Evolutionary conservation across 2,329 filamentous ascomycete species (phyloP).

Genomic region (Colletotrichum siamense): DNA sequence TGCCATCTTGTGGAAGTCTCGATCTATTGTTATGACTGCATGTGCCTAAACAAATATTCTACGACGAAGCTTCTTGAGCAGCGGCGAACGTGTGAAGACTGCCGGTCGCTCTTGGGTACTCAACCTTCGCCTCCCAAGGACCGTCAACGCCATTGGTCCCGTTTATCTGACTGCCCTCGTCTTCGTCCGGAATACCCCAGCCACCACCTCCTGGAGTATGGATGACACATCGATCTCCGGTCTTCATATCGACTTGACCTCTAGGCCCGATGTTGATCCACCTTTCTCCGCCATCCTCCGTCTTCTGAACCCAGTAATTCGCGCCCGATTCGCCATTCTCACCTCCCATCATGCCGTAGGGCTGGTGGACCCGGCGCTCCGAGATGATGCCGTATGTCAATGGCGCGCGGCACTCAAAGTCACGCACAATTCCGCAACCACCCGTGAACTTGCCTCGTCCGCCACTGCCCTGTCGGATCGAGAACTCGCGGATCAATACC

Average conservation of each 20-base stretch:
- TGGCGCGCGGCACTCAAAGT: slow-evolving; percentile 75
- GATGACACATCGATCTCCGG: slow-evolving; percentile 66
- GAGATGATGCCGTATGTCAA: slow-evolving; percentile 74
- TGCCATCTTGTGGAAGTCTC: not conserved
- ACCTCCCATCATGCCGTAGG: slow-evolving; percentile 75
- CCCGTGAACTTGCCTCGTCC: slow-evolving; percentile 67
- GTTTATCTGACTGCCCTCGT: not conserved
- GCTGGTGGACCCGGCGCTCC: slow-evolving; percentile 72
- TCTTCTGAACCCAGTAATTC: slow-evolving; percentile 67
- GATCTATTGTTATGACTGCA: fast-evolving
- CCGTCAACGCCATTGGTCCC: not conserved
- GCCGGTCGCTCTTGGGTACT: not conserved
- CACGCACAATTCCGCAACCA: slow-evolving; percentile 71
- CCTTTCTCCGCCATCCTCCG: slow-evolving; percentile 24
- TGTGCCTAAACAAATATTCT: not conserved
- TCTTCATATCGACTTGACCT: slow-evolving; percentile 62
- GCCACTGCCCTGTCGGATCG: slow-evolving; percentile 65
- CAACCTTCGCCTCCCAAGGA: not conserved
- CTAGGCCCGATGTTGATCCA: slow-evolving; percentile 63
- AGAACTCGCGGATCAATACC: slow-evolving; percentile 73
- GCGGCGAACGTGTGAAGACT: not conserved
- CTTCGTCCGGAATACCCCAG: slow-evolving; percentile 46
- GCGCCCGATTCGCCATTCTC: slow-evolving; percentile 70
- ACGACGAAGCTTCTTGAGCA: not conserved
- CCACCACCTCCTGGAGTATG: slow-evolving; percentile 68